Base-by-base conservation (phyloP, 768 basidiomycete genomes). In the Tulasnella calospora region DNA sequence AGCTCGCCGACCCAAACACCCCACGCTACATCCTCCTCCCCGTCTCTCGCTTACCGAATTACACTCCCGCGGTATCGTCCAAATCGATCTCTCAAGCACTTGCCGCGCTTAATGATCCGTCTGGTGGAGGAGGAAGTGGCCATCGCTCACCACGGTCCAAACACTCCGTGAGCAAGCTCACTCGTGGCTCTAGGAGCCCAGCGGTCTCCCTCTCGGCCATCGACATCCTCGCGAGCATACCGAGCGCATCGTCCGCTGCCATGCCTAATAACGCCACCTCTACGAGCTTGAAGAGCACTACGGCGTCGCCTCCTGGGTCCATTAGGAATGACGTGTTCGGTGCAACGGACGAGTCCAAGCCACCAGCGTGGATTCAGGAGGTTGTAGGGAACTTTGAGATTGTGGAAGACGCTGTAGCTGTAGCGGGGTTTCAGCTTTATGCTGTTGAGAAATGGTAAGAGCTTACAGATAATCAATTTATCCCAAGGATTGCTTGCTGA, bases 401-500 rank as follows among this genome's bases (percentile, higher is more conserved):
- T 77, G 86, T 86, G 10, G 85, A 87, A 47, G 86, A 88, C 44
- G 83, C 84, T 23, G 81, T 90, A 70, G 84, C 89, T 69, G 82
- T 93, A 33, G 82, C 86, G 27, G 91, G 91, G 0, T 94, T 90
- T 84, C 94, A 94, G 84, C 87, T 95, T 77, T 95, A 94, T 82
- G 94, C 93, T 0, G 94, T 95, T 12, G 92, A 95, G 86, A 92
- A 92, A 83, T 95, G 94, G 93, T 90, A 41, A 33, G 79, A 75
- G 12, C n/a, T 73, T 40, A 9, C 38, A 12, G 27, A 35, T 13
- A 7, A 27, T 15, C 15, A 15, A 4, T 77, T 15, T 10, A 3
- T 55, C 55, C 19, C 15, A 7, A 57, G 72, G 21, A 40, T 67
- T 17, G 19, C 27, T 30, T 73, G 82, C 78, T 84, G 27, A 67